These are phyloP conservation scores for Cordia subcordata DNA, from an alignment of 257 asterid species.

Conservation along the genomic window DNA sequence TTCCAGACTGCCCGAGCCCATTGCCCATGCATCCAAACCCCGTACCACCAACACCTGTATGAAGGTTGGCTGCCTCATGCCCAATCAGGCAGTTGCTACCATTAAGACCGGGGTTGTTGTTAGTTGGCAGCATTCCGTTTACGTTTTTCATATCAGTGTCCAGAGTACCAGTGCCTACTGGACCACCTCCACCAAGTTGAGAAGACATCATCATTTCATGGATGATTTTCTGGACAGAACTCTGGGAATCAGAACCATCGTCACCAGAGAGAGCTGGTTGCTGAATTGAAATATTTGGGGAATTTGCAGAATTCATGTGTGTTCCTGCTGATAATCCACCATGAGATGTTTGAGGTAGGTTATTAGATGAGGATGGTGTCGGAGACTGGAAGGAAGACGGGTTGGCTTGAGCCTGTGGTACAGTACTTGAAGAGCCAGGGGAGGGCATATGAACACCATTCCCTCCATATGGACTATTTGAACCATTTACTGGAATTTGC, in stretches of 20 bases:
- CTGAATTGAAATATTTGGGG: conserved; percentile 49
- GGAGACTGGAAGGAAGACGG: conserved; percentile 49
- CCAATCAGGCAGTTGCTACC: conserved; percentile 35
- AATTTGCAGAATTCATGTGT: conserved; percentile 32
- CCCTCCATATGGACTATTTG: conserved; percentile 25
- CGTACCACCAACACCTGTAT: conserved; percentile 32
- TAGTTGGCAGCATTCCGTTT: conserved; percentile 35
- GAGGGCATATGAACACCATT: conserved; percentile 48
- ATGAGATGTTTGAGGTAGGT: conserved; percentile 38
- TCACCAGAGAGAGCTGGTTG: conserved; percentile 52
- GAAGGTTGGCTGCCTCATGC: conserved; percentile 31
- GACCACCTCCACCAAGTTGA: conserved; percentile 41
- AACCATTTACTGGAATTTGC: conserved; percentile 31
- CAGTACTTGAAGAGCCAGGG: conserved; percentile 40
- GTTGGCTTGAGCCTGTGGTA: conserved; percentile 40
- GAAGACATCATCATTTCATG: conserved; percentile 63
- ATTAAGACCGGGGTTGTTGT: conserved; percentile 24
- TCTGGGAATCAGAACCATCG: conserved; percentile 58
- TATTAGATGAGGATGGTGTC: conserved; percentile 46
- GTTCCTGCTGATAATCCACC: conserved; percentile 28
- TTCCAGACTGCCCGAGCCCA: conserved; percentile 39
- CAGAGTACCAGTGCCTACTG: conserved; percentile 34
- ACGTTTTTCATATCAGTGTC: conserved; percentile 37
- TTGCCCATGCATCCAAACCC: conserved; percentile 39
- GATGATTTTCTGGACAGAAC: conserved; percentile 67